Evolutionary conservation across 495 filamentous ascomycete genomes (phyloP), one percentile per base, ranked within the genome.

Genomic region (Pseudoneurospora amorphoporcata): DNA sequence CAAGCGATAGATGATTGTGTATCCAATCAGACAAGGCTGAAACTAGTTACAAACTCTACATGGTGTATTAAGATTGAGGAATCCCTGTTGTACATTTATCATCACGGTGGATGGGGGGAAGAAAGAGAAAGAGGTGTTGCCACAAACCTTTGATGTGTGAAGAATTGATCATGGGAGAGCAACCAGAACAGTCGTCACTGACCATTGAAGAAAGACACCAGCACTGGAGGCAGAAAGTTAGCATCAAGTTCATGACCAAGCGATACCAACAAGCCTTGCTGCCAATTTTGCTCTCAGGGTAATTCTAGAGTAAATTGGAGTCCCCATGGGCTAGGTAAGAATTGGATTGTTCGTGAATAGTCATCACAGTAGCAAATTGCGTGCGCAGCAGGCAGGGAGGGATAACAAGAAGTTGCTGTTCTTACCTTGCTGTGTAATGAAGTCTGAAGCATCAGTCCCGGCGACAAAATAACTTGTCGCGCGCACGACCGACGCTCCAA

Each of bases 1-100:
- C 73, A 77, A 76, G 45, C 72, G 68, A 71, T 71, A 41, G 69
- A 73, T 53, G 79, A 69, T 73, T 72, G 39, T 70, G 69, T 16
- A 65, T 65, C 73, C 43, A 80, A 74, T 97, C 94, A 97, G 94
- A 97, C 94, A 97, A 97, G 94, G 94, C 94, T 97, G 94, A 97
- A 96, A 97, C 93, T 92, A 86, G 42, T 73, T 87, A 65, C 14
- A 29, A 35, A 87, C 87, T 96, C 94, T 86, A 95, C 93, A 96
- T 90, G 78, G 80, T 89, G 82, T 88, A 84, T 96, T 97, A 90
- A 87, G 94, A 86, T 92, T 90, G 94, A 97, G 94, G 94, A 97
- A 97, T 97, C 74, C 92, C 94, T 78, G 89, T 89, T 85, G 90
- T 94, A 87, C 85, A 84, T 86, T 88, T 82, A 89, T 97, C 93